phyloP scores from a whole-genome alignment of 176 grass and related monocot genomes.

The Paspalum vaginatum region DNA sequence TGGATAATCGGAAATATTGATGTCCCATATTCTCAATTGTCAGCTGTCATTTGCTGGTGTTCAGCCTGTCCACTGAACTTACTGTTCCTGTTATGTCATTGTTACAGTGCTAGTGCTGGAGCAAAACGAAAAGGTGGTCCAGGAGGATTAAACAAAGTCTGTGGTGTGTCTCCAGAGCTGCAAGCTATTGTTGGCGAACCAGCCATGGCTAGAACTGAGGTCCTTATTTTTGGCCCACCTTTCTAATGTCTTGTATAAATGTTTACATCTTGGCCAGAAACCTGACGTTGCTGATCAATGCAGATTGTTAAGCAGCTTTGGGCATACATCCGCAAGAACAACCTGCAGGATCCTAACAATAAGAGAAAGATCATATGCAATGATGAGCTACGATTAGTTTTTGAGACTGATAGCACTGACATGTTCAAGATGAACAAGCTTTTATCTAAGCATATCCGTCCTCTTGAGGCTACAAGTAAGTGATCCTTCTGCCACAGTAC shows the following conservation, averaged over 20 bases:
- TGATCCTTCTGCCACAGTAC: not conserved
- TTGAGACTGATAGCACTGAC: conserved; percentile 90
- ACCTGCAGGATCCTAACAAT: conserved; percentile 92
- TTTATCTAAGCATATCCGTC: conserved; percentile 77
- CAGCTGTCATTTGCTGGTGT: conserved; percentile 9
- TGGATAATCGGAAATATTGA: conserved; percentile 12
- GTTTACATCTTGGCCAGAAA: conserved; percentile 19
- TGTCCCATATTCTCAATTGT: conserved; percentile 16
- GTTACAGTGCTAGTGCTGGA: conserved; percentile 60
- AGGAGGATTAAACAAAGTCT: conserved; percentile 92
- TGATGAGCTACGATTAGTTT: conserved; percentile 81
- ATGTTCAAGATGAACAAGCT: conserved; percentile 99
- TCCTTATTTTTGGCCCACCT: conserved; percentile 35
- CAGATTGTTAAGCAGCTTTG: conserved; percentile 94
- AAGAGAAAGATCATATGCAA: conserved; percentile 98
- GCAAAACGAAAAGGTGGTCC: conserved; percentile 90
- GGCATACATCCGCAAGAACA: conserved; percentile 91
- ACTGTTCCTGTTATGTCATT: conserved; percentile 18
- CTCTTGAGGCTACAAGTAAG: conserved; percentile 69
- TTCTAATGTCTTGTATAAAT: conserved; percentile 27
- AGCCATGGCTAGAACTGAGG: conserved; percentile 98
- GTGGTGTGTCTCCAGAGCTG: conserved; percentile 92
- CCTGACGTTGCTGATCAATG: conserved; percentile 29
- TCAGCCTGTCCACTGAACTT: conserved; percentile 19
- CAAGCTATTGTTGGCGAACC: conserved; percentile 97